Percentiles rank a stretch among this genome's conserved stretches.
Conservation (phyloP, 2,329 filamentous ascomycete species). For the Exophiala sideris region DNA sequence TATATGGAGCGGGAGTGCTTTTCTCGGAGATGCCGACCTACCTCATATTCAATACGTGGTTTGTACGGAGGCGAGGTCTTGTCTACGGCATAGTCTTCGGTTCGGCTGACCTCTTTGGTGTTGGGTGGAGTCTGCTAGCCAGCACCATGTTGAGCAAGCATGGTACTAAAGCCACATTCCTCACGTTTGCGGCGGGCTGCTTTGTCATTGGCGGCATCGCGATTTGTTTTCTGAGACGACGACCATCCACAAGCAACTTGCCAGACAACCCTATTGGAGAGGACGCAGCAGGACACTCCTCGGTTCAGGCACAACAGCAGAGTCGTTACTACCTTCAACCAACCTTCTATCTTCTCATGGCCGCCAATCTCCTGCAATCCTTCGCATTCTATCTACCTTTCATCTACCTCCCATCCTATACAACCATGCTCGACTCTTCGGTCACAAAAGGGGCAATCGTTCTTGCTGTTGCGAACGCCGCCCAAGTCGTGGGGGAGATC, state of each 20-base stretch:
- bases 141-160: constrained; percentile 4
- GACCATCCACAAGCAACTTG: not conserved
- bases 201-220: constrained; percentile 9
- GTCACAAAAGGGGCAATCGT: constrained; percentile 11
- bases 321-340: constrained; percentile 5
- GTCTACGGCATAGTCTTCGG: constrained; percentile 44
- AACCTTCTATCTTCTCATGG: constrained; percentile 36
- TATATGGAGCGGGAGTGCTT: constrained; percentile 48
- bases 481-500: constrained; percentile 36
- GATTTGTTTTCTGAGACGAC: constrained; percentile 8
- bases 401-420: constrained; percentile 35
- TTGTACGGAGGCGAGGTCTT: constrained; percentile 50
- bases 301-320: not conserved
- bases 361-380: constrained; percentile 35
- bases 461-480: constrained; percentile 35
- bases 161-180: constrained; percentile 5
- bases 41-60: constrained; percentile 53
- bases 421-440: constrained; percentile 18
- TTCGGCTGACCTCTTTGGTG: constrained; percentile 12
- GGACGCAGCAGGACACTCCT: not conserved
- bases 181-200: constrained; percentile 10
- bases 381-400: constrained; percentile 37
- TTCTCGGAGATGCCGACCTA: constrained; percentile 50
- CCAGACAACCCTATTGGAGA: not conserved
- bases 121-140: constrained; percentile 9